A percentile compares a stretch with the other conserved stretches of the same genome.
phyloP scores from a whole-genome alignment of 768 basidiomycete genomes.

The Lactarius hatsudake region DNA sequence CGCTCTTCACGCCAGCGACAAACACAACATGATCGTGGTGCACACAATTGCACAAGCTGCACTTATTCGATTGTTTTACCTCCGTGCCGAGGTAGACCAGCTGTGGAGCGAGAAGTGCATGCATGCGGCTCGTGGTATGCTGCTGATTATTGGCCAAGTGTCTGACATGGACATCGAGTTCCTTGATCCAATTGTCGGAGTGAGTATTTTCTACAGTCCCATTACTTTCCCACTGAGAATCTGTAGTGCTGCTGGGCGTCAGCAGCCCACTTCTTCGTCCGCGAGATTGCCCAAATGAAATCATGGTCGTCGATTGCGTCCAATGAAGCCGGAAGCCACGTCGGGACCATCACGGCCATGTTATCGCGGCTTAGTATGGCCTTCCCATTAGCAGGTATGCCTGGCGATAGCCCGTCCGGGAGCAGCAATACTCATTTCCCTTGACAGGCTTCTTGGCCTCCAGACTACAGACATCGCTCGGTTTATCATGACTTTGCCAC shows the following conservation, averaged over 20 bases:
- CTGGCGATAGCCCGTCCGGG: background rate
- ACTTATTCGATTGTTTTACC: constrained; percentile 61
- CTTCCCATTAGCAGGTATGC: constrained; percentile 55
- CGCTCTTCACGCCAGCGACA: constrained; percentile 53
- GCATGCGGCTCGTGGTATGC: constrained; percentile 57
- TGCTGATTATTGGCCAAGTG: constrained; percentile 59
- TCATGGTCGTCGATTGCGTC: constrained; percentile 56
- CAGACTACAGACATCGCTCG: constrained; percentile 21
- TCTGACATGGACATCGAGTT: constrained; percentile 63
- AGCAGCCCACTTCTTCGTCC: constrained; percentile 62
- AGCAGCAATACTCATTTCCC: background rate
- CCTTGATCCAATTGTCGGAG: constrained; percentile 77
- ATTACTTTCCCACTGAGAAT: constrained; percentile 13
- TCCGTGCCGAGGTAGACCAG: constrained; percentile 45
- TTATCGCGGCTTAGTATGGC: constrained; percentile 58
- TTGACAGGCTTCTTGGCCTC: constrained; percentile 20
- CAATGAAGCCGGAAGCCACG: constrained; percentile 59
- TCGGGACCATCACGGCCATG: constrained; percentile 58
- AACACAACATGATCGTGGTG: constrained; percentile 53
- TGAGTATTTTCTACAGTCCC: constrained; percentile 37
- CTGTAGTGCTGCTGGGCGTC: constrained; percentile 68
- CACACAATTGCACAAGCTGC: constrained; percentile 69
- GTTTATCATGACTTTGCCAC: constrained; percentile 17
- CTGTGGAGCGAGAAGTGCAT: constrained; percentile 65
- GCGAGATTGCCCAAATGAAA: constrained; percentile 63